Base-by-base conservation (phyloP, 441 rosid species). In the Adansonia rubrostipa region DNA sequence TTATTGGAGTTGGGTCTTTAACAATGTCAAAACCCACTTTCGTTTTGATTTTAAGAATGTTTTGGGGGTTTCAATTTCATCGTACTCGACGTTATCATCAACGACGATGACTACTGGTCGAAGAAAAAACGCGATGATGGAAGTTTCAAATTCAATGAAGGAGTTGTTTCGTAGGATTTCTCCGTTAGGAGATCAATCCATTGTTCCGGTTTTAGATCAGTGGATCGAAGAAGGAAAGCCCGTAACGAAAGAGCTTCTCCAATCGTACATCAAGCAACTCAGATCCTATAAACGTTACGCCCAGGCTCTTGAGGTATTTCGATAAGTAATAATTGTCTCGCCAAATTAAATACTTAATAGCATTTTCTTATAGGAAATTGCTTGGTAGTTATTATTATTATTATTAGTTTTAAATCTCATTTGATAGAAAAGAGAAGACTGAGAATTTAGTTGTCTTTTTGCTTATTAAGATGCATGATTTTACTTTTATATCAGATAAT, bases 231-330 rank as follows among this genome's bases (percentile, higher is more conserved):
- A 83, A 47, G 86, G 89, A 9, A 58, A 73, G 54, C 53, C 45
- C 0, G 78, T 86, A 0, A 68, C 81, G 67, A 77, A 81, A 33
- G 22, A 75, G 2, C 76, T 69, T 50, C 81, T 84, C 69, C 82
- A 63, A 22, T 20, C 11, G 65, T 79, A 82, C 44, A 62, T 86
- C 80, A 82, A 78, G 70, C 69, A 69, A 79, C 80, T 83, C 20
- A 80, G 87, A 51, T 74, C 47, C 15, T 80, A 71, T 69, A 83
- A 60, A 15, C 82, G 87, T 24, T 81, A 75, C 78, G 36, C 79
- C 1, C 89, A 83, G 74, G 89, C 89, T 73, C 87, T 86, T 0
- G 80, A 86, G 87, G 89, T 86, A 76, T 17, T 14, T 33, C 3
- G 9, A n/a, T 24, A 42, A 0, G 4, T 15, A 56, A 9, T 15